Base-by-base conservation (phyloP, 177 flowering plant genomes). In the Vitis hybrid region DNA sequence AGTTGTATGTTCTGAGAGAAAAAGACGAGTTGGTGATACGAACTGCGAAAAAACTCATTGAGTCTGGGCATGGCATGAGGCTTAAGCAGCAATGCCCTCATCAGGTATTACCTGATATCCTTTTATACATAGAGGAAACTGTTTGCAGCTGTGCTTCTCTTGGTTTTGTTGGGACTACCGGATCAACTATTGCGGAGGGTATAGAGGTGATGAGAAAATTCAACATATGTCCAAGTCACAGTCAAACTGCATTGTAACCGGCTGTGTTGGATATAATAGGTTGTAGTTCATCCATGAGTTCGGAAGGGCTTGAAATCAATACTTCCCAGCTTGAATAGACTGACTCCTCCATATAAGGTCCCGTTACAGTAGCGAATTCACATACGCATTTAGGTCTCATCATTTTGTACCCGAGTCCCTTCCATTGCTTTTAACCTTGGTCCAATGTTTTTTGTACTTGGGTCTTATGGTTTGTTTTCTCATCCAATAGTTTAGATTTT, bases 131-230 rank as follows among this genome's bases (percentile, higher is more conserved):
- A 6, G 93, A 95, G 84, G 90, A 95, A 83, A 70, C 86, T 31
- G 76, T 91, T 31, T 95, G 99, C 77, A 85, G 93, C 70, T 95
- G 99, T 80, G 97, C 97, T 64, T 80, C 93, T 31, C 89, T 95
- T 64, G 99, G 99, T 76, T 95, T 93, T 83, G 90, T 87, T 53
- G 98, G 96, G 69, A 95, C 99, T 72, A 78, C 90, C 60, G 99
- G 99, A 18, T 95, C 99, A 18, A 95, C 99, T 8, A 90, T 95
- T 67, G 96, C 96, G 5, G 91, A 90, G 61, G 93, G 82, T 73
- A 86, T 95, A 71, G 89, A 84, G 78, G 71, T 84, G 64, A 88
- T 91, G 93, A 81, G 91, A 64, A 89, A 84, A 78, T 77, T 73
- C 68, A 73, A 73, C 15, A 39, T 60, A 61, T 89, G 97, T 70